Evolutionary conservation across 495 filamentous ascomycete species (phyloP).

Genomic region (Penicillium dipodomyicola): DNA sequence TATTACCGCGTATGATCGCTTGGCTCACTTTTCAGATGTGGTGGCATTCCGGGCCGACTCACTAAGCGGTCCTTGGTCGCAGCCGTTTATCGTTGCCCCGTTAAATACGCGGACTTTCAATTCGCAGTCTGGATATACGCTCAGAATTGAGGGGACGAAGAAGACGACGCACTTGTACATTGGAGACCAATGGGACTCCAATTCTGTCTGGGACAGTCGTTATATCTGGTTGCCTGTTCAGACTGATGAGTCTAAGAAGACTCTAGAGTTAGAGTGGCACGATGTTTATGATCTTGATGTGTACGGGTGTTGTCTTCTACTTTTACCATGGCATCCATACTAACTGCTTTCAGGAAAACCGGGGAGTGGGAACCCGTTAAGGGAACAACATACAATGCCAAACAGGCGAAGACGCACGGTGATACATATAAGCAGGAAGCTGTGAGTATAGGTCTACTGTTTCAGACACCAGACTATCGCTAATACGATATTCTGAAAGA

Average conservation of each 20-base stretch:
- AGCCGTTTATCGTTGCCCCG: conserved; percentile 48
- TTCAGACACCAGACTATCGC: background rate
- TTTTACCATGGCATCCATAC: background rate
- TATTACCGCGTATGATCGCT: background rate
- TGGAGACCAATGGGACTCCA: conserved; percentile 53
- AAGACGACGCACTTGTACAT: conserved; percentile 53
- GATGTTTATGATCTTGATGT: conserved; percentile 31
- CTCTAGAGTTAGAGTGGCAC: conserved; percentile 24
- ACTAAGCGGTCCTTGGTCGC: conserved; percentile 50
- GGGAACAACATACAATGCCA: conserved; percentile 41
- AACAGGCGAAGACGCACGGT: conserved; percentile 39
- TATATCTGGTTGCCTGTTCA: conserved; percentile 53
- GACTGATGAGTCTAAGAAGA: conserved; percentile 30
- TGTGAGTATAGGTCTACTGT: conserved; percentile 27
- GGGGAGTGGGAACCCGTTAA: conserved; percentile 43
- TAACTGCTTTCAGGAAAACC: conserved; percentile 34
- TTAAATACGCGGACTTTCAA: conserved; percentile 50
- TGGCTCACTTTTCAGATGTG: conserved; percentile 17
- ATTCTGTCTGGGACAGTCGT: conserved; percentile 50
- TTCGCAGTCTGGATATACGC: conserved; percentile 51
- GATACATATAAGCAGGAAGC: conserved; percentile 44
- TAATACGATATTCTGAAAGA: conserved; percentile 16
- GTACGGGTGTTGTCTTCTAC: conserved; percentile 4
- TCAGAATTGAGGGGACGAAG: conserved; percentile 44
- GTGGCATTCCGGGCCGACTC: conserved; percentile 32